These are phyloP conservation scores for Sporothrix brasiliensis DNA, from an alignment of 2,329 filamentous ascomycete genomes.

Conservation along the genomic window DNA sequence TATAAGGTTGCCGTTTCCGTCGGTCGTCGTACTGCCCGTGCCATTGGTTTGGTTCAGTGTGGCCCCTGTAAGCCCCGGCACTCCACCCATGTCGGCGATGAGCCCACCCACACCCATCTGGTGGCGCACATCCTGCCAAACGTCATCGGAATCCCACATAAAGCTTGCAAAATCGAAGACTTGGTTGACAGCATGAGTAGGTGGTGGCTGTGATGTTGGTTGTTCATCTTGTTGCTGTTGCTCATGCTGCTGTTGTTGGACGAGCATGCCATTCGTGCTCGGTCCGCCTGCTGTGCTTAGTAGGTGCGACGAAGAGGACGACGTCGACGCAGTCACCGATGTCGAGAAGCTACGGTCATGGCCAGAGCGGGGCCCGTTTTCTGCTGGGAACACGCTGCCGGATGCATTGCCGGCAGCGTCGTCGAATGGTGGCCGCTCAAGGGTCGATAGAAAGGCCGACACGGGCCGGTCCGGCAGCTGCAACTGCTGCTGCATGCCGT, in stretches of 20 bases:
- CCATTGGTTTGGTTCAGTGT: conserved; percentile 33
- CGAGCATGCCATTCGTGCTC: neutral
- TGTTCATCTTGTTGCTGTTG: conserved; percentile 5
- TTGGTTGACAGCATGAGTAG: conserved; percentile 44
- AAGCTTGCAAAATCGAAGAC: conserved; percentile 54
- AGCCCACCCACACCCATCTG: conserved; percentile 21
- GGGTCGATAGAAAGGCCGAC: neutral
- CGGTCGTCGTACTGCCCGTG: conserved; percentile 34
- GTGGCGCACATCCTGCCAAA: conserved; percentile 42
- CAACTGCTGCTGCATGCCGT: conserved; percentile 17
- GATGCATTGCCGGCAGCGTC: neutral
- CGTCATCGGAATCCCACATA: conserved; percentile 50
- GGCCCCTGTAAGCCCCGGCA: conserved; percentile 1
- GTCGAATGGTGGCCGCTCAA: conserved; percentile 11
- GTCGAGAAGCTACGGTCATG: conserved; percentile 17
- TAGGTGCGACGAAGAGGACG: neutral
- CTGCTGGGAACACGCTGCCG: neutral
- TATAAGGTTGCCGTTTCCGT: neutral
- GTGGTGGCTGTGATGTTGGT: neutral
- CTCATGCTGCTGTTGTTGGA: neutral
- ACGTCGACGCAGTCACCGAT: neutral
- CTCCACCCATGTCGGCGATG: conserved; percentile 11
- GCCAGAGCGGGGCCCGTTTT: neutral
- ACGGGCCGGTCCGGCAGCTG: conserved; percentile 23
- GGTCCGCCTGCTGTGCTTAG: neutral